phyloP scores from a whole-genome alignment of 345 rosid genomes.

The Bruguiera parviflora region DNA sequence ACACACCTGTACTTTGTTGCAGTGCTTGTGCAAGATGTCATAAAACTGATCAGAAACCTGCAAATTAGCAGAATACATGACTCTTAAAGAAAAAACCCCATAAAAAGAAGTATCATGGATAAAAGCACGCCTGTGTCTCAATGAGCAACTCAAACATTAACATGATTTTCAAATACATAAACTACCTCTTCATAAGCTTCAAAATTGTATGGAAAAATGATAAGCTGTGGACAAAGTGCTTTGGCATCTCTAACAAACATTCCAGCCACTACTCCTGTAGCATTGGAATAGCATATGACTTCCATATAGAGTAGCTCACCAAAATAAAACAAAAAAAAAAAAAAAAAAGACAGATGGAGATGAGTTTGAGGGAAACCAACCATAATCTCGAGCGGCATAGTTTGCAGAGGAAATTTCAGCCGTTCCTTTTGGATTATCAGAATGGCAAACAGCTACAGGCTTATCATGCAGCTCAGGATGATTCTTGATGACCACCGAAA shows the following conservation, averaged over 20 bases:
- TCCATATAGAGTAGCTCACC: conserved; percentile 13
- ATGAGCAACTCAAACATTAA: conserved; percentile 3
- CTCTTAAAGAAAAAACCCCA: conserved; percentile 4
- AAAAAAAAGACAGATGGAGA: conserved; percentile 19
- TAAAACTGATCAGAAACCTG: conserved; percentile 96
- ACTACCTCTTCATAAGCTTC: conserved; percentile 82
- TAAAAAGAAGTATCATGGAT: neutral
- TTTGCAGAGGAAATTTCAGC: conserved; percentile 98
- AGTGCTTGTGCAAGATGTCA: conserved; percentile 76
- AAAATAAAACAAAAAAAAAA: neutral
- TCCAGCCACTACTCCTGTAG: conserved; percentile 77
- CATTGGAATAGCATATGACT: conserved; percentile 10
- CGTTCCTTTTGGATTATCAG: conserved; percentile 88
- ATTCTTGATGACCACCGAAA: conserved; percentile 77
- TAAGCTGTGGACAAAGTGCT: conserved; percentile 77
- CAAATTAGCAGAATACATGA: conserved; percentile 20
- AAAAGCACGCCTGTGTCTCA: neutral
- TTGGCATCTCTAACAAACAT: conserved; percentile 94
- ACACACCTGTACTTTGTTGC: conserved; percentile 76
- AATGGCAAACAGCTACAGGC: conserved; percentile 93
- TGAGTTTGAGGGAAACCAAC: conserved; percentile 41
- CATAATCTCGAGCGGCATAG: conserved; percentile 86
- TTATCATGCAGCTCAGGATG: conserved; percentile 63
- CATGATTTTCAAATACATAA: conserved; percentile 3
- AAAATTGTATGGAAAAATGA: conserved; percentile 85